Percentiles rank a stretch among this genome's conserved stretches.
Conservation (phyloP, 345 rosid species). For the Pistacia integerrima region DNA sequence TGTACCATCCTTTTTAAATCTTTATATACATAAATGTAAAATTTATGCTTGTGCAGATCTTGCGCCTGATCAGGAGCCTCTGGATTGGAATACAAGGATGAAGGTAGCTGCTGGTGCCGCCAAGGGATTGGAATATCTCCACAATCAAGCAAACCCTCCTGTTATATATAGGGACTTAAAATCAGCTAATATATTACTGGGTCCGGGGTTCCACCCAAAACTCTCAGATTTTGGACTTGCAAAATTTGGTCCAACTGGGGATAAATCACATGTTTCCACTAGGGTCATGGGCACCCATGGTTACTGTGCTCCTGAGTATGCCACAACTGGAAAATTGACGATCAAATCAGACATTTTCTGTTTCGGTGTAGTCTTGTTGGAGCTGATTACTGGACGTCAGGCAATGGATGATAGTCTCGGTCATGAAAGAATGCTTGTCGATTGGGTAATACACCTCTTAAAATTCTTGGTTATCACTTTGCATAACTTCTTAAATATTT, state of each 20-base stretch:
- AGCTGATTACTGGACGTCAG: conserved; percentile 64
- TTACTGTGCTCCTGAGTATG: conserved; percentile 81
- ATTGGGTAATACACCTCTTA: conserved; percentile 51
- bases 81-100: conserved; percentile 72
- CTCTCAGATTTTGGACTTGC: conserved; percentile 84
- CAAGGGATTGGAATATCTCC: conserved; percentile 63
- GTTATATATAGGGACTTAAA: conserved; percentile 73
- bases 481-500: background rate
- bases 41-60: conserved; percentile 37
- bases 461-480: background rate
- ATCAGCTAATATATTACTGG: conserved; percentile 59
- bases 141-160: conserved; percentile 48
- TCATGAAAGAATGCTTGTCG: conserved; percentile 39
- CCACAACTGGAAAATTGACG: conserved; percentile 51
- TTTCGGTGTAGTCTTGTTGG: conserved; percentile 69
- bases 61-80: conserved; percentile 32
- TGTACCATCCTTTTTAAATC: background rate
- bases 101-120: conserved; percentile 62
- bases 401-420: conserved; percentile 36
- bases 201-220: conserved; percentile 47
- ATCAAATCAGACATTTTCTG: conserved; percentile 67
- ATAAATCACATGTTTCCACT: conserved; percentile 62
- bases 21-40: background rate
- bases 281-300: conserved; percentile 76
- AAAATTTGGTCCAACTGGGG: conserved; percentile 63